Evolutionary conservation across 169 alveolate species (phyloP).

Genomic region (Plasmodium gaboni): DNA sequence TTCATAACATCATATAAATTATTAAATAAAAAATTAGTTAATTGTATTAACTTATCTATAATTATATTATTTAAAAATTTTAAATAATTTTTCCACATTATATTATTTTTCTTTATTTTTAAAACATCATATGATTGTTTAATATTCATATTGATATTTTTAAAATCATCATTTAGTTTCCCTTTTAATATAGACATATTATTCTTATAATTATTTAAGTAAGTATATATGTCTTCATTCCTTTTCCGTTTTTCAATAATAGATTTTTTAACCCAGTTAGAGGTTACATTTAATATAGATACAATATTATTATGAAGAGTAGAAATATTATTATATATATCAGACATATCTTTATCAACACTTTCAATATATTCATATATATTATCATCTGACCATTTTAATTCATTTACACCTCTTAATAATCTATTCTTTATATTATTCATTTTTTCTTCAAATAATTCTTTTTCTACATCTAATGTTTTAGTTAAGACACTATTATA

Average conservation of each 20-base stretch:
- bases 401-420: slow-evolving; percentile 37
- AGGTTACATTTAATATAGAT: slow-evolving; percentile 46
- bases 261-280: slow-evolving; percentile 66
- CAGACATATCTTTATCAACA: slow-evolving; percentile 70
- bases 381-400: slow-evolving; percentile 54
- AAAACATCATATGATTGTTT: slow-evolving; percentile 91
- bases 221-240: slow-evolving; percentile 77
- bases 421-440: slow-evolving; percentile 14
- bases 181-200: slow-evolving; percentile 80
- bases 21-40: slow-evolving; percentile 26
- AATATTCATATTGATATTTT: slow-evolving; percentile 85
- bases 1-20: slow-evolving; percentile 38
- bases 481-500: slow-evolving; percentile 27
- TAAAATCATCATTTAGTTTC: slow-evolving; percentile 84
- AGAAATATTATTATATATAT: slow-evolving; percentile 37
- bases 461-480: slow-evolving; percentile 60
- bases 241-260: slow-evolving; percentile 87
- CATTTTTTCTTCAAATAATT: slow-evolving; percentile 45
- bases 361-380: slow-evolving; percentile 41
- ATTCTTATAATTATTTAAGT: slow-evolving; percentile 83
- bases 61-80: slow-evolving; percentile 90
- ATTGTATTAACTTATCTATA: slow-evolving; percentile 80
- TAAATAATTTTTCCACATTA: slow-evolving; percentile 91
- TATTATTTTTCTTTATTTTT: slow-evolving; percentile 88
- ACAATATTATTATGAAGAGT: slow-evolving; percentile 37